phyloP scores from a whole-genome alignment of 176 grass and related monocot genomes.

The Stipa capillata region DNA sequence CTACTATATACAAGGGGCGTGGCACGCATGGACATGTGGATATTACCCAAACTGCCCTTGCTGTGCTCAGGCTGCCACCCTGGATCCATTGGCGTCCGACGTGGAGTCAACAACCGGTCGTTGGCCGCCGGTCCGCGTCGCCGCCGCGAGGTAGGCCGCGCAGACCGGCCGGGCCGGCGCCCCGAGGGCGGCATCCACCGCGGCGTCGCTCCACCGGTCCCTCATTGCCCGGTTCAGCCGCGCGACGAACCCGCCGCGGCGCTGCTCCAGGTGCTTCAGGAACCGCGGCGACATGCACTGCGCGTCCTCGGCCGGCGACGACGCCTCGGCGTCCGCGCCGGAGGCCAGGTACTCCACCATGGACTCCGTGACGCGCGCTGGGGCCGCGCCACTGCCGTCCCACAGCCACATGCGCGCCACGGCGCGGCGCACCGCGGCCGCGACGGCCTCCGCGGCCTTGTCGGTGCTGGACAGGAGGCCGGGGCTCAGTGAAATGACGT shows the following conservation, averaged over 20 bases:
- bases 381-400: slow-evolving; percentile 39
- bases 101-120: not conserved
- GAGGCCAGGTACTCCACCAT: slow-evolving; percentile 50
- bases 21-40: not conserved
- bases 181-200: slow-evolving; percentile 45
- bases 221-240: slow-evolving; percentile 68
- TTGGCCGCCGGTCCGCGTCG: not conserved
- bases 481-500: slow-evolving; percentile 48
- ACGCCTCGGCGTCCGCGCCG: not conserved
- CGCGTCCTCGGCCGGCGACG: not conserved
- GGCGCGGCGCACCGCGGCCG: slow-evolving; percentile 33
- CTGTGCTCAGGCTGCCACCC: slow-evolving; percentile 27
- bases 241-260: slow-evolving; percentile 39
- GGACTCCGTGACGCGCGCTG: slow-evolving; percentile 29
- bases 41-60: too few relatives aligned
- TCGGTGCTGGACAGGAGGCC: slow-evolving; percentile 12
- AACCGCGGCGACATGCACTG: slow-evolving; percentile 28
- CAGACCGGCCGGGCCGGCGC: slow-evolving; percentile 6
- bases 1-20: not conserved
- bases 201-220: slow-evolving; percentile 51
- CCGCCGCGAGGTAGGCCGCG: slow-evolving; percentile 7
- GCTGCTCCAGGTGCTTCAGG: slow-evolving; percentile 42
- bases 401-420: slow-evolving; percentile 64
- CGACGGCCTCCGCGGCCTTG: not conserved
- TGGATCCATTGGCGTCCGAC: not conserved